phyloP scores from a whole-genome alignment of 2,329 filamentous ascomycete genomes.

The Nannizzia gypsea region DNA sequence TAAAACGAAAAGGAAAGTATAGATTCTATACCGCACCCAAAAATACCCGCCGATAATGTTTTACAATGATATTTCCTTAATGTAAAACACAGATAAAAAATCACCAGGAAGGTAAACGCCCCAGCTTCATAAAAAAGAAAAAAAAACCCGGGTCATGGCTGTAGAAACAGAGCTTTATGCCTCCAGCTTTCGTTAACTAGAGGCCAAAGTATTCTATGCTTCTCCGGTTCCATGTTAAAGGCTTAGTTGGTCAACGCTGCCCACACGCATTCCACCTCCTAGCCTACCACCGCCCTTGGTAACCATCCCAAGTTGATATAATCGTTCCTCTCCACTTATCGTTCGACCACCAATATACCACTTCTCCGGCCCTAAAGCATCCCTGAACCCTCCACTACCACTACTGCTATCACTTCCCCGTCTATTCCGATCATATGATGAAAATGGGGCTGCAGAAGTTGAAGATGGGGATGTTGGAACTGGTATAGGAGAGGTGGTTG shows the following conservation, averaged over 20 bases:
- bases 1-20: too few species aligned
- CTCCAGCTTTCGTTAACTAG: neutral
- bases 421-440: slow-evolving; percentile 28
- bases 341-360: slow-evolving; percentile 42
- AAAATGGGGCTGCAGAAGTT: neutral
- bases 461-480: slow-evolving; percentile 29
- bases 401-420: slow-evolving; percentile 39
- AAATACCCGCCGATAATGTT: neutral
- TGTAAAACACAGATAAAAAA: neutral
- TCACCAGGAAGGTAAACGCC: neutral
- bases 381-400: slow-evolving; percentile 37
- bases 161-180: neutral
- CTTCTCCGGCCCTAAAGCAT: slow-evolving; percentile 37
- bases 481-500: slow-evolving; percentile 18
- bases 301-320: slow-evolving; percentile 39
- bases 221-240: slow-evolving; percentile 23
- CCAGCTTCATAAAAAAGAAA: neutral
- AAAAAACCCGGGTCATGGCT: neutral
- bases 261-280: slow-evolving; percentile 32
- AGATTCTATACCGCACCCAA: neutral
- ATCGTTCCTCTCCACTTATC: slow-evolving; percentile 37
- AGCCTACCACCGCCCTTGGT: slow-evolving; percentile 33
- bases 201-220: neutral
- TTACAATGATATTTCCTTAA: slow-evolving; percentile 2
- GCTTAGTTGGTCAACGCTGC: slow-evolving; percentile 40